Conservation (phyloP, 345 rosid genomes). For the Adansonia digitata region DNA sequence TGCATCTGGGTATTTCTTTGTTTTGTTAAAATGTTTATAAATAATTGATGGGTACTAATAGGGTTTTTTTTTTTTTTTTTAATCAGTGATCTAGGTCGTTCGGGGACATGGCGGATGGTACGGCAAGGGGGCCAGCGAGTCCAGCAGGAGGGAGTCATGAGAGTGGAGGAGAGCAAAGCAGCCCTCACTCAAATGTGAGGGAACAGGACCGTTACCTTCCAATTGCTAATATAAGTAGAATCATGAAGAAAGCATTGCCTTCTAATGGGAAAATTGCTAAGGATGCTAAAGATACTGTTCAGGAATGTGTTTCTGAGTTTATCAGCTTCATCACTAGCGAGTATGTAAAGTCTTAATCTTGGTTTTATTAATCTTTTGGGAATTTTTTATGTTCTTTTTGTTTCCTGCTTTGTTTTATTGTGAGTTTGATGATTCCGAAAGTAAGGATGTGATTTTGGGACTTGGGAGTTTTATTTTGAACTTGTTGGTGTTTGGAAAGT, state of each 20-base stretch:
- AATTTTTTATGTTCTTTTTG: background rate
- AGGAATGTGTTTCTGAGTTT: constrained; percentile 17
- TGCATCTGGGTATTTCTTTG: background rate
- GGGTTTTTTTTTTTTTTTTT: background rate
- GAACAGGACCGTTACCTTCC: constrained; percentile 17
- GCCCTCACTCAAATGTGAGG: constrained; percentile 10
- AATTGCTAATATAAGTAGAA: constrained; percentile 17
- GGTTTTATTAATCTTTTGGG: background rate
- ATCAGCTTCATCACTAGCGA: constrained; percentile 19
- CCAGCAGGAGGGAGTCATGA: constrained; percentile 17
- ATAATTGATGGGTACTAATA: background rate
- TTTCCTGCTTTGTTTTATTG: background rate
- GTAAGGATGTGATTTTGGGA: background rate
- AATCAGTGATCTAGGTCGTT: background rate
- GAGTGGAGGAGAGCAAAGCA: constrained; percentile 15
- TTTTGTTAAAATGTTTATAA: background rate
- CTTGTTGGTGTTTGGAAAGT: background rate
- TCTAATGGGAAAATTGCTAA: constrained; percentile 11
- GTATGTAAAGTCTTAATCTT: background rate
- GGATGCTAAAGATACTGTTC: constrained; percentile 18
- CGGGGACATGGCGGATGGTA: constrained; percentile 2
- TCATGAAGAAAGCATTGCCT: constrained; percentile 17
- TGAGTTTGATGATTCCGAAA: background rate
- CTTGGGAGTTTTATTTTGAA: background rate
- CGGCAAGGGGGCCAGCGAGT: constrained; percentile 5